Conservation (phyloP, 345 rosid genomes). For the Microthlaspi erraticum region DNA sequence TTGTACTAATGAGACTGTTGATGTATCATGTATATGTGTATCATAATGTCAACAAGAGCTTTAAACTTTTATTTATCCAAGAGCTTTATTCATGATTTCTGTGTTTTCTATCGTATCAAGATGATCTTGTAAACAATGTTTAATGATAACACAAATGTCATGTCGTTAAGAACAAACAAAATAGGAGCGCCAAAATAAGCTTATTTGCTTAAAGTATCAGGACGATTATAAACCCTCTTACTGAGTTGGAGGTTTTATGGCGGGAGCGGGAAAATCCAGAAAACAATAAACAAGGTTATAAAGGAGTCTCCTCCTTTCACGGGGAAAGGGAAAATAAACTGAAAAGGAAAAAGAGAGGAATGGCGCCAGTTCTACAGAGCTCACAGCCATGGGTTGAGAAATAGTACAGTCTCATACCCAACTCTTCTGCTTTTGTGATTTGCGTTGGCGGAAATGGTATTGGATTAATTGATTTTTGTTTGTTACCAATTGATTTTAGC, state of each 20-base stretch:
- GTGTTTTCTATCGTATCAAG: too few species aligned
- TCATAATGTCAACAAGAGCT: not conserved
- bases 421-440: not conserved
- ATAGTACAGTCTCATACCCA: slow-evolving; percentile 51
- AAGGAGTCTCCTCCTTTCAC: not conserved
- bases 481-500: slow-evolving; percentile 47
- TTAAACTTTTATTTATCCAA: not conserved
- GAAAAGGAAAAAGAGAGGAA: slow-evolving; percentile 33
- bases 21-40: not conserved
- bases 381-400: slow-evolving; percentile 97
- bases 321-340: not conserved
- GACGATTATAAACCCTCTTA: not conserved
- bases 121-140: too few species aligned
- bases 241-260: not conserved
- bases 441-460: not conserved
- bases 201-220: not conserved
- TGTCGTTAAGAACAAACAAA: too few species aligned
- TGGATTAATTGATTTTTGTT: not conserved
- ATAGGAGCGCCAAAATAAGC: too few species aligned
- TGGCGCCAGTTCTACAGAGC: slow-evolving; percentile 90
- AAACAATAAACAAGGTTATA: slow-evolving; percentile 2
- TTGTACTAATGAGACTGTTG: not conserved
- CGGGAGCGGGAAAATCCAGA: slow-evolving; percentile 39
- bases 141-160: too few species aligned
- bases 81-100: not conserved